phyloP scores from a whole-genome alignment of 768 basidiomycete species.

The Asterophora parasitica region DNA sequence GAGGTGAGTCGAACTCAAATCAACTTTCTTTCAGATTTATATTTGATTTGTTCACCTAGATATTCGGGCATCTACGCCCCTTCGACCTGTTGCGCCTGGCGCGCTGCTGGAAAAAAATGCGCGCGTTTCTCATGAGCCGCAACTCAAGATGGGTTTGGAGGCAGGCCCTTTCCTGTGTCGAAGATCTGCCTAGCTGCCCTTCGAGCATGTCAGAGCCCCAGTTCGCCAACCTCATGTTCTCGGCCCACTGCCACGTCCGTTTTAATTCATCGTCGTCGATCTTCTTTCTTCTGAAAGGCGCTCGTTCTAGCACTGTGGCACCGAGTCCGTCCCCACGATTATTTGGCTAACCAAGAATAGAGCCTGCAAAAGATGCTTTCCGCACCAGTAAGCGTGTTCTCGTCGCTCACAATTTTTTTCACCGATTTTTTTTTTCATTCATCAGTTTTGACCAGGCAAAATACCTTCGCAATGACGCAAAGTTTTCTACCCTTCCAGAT shows the following conservation, averaged over 20 bases:
- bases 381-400: conserved; percentile 14
- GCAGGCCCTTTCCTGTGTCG: conserved; percentile 31
- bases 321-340: conserved; percentile 14
- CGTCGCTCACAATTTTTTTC: background rate
- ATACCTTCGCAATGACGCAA: conserved; percentile 3
- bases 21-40: background rate
- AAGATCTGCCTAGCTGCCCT: conserved; percentile 39
- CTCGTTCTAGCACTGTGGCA: conserved; percentile 16
- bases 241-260: conserved; percentile 39
- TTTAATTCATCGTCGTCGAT: conserved; percentile 2
- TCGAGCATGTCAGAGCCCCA: conserved; percentile 39
- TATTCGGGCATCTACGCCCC: conserved; percentile 41
- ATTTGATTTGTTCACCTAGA: conserved; percentile 14
- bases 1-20: conserved; percentile 8
- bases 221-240: conserved; percentile 41
- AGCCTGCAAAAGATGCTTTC: conserved; percentile 19
- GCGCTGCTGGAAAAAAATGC: conserved; percentile 38
- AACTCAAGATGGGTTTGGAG: conserved; percentile 38
- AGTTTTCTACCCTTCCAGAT: conserved; percentile 12
- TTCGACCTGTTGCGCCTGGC: conserved; percentile 40
- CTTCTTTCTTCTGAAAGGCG: conserved; percentile 6
- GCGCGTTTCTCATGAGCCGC: conserved; percentile 36
- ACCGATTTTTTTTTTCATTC: too few species aligned
- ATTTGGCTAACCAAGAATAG: conserved; percentile 18
- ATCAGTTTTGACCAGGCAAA: conserved; percentile 17